Base-by-base conservation (phyloP, 108 stramenopile species). In the Schizochytrium sp. region DNA sequence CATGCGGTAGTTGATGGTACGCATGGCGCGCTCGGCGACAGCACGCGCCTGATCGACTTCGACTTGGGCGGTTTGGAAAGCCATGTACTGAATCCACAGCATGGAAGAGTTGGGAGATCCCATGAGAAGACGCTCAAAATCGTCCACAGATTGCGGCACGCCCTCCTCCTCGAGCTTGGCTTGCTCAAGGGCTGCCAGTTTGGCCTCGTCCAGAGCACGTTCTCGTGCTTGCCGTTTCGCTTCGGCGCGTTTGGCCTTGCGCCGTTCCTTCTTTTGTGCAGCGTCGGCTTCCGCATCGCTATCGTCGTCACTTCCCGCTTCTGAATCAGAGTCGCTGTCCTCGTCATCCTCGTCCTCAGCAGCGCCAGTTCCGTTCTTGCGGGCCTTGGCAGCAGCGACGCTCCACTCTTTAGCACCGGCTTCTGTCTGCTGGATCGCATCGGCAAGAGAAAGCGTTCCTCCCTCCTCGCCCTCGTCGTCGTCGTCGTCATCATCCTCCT, bases 31-130 rank as follows among this genome's bases (percentile, higher is more conserved):
- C 25, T 90, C 88, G 25, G 90, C 91, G 41, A 93, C 48, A 4
- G 91, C 88, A 0, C 93, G 88, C 8, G 93, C 93, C 8, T 60
- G 91, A 76, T 93, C 92, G 5, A 93, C 57, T 28, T 93, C 93
- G 5, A 92, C 92, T 41, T 87, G 59, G 25, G 91, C 87, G 10
- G 92, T 23, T 28, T 93, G 89, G 91, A 92, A 93, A 23, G 92
- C 92, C 92, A 93, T 93, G 89, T 90, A 93, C 76, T 92, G 91
- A 19, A 93, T 91, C 93, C 93, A 93, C 29, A 93, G 23, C 8
- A 93, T 48, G 3, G 93, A 93, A 23, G 90, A 90, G 48, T 93
- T 93, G 5, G 93, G 93, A 5, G 87, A 51, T 14, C 91, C 91
- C 29, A 93, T 72, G 63, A 93, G 29, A 1, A 93, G 91, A 44